Base-by-base conservation (phyloP, 768 basidiomycete species). In the Boletus rubropictus region DNA sequence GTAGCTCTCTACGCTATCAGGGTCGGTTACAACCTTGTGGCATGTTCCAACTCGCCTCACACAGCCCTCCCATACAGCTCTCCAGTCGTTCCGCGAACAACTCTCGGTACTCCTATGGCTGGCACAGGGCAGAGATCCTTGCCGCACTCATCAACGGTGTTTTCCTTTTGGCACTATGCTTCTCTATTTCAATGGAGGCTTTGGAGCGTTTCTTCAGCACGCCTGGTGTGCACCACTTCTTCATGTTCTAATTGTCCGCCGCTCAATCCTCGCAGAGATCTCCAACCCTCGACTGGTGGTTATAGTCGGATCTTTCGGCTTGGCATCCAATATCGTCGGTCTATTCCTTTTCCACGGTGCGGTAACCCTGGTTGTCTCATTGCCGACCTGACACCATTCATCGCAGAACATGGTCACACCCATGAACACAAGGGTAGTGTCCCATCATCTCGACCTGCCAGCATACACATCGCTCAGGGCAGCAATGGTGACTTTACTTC, bases 51-150 rank as follows among this genome's bases (percentile, higher is more conserved):
- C 37, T 43, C 44, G 24, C 20, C 39, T 50, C 38, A 46, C 42
- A 39, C 15, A 27, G 21, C 24, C 7, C 41, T 28, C 44, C 45
- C 55, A 17, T 59, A 9, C 55, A 93, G 87, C 75, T 92, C 46
- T 81, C 86, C 29, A 73, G 74, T 29, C 73, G 74, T 46, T 77
- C 71, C 25, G 69, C 79, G 24, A 70, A 69, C 27, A 80, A 86
- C 67, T 78, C 86, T 24, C 79, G 82, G 41, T 96, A 96, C 67
- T 92, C 95, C 5, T 98, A 98, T 64, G 95, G 94, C n/a, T 98
- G 94, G 95, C 94, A 98, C 67, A 78, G 96, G 52, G 96, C 96
- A 15, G 94, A 96, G 63, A 94, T 96, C 51, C 78, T 97, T 7
- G 94, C 93, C 18, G 96, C 96, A 0, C 75, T 98, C 37, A 71